A percentile compares a stretch with the other conserved stretches of the same genome.
Evolutionary conservation across 1,139 yeast species (phyloP).

Genomic region (Debaryomyces psychrophilus): DNA sequence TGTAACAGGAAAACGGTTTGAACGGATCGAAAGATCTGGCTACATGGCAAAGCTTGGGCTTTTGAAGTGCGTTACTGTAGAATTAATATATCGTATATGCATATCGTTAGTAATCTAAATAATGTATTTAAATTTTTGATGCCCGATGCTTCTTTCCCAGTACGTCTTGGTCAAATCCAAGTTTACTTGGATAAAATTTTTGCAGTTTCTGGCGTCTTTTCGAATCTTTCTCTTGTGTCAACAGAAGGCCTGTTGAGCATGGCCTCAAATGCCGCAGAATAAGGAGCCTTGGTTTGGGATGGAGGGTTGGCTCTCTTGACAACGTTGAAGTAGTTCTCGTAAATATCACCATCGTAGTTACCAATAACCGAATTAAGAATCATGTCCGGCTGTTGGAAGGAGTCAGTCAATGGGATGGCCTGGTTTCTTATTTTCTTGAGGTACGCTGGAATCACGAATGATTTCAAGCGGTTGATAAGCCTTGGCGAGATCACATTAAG

Average conservation of each 20-base stretch:
- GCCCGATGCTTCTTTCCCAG: too few relatives aligned
- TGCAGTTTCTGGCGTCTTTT: slow-evolving; percentile 31
- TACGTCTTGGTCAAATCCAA: too few relatives aligned
- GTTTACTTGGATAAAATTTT: slow-evolving; percentile 25
- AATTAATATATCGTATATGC: too few relatives aligned
- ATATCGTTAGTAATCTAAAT: background rate
- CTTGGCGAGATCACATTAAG: slow-evolving; percentile 51
- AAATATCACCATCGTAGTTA: slow-evolving; percentile 48
- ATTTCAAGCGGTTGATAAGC: slow-evolving; percentile 49
- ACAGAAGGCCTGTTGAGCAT: slow-evolving; percentile 44
- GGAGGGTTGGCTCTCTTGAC: slow-evolving; percentile 46
- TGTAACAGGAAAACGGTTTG: too few relatives aligned
- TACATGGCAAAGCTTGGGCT: too few relatives aligned
- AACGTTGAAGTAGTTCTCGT: slow-evolving; percentile 46
- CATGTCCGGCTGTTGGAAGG: slow-evolving; percentile 51
- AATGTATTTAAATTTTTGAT: background rate
- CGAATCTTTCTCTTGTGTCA: slow-evolving; percentile 45
- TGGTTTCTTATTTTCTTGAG: slow-evolving; percentile 46
- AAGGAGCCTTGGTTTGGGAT: slow-evolving; percentile 41
- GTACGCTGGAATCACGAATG: slow-evolving; percentile 35
- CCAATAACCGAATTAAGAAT: slow-evolving; percentile 48
- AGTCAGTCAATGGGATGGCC: slow-evolving; percentile 49
- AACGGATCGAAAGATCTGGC: too few relatives aligned
- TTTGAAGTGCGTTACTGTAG: too few relatives aligned
- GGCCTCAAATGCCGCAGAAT: slow-evolving; percentile 35